phyloP scores from a whole-genome alignment of 306 rosid species.

The Dryas octopetala region DNA sequence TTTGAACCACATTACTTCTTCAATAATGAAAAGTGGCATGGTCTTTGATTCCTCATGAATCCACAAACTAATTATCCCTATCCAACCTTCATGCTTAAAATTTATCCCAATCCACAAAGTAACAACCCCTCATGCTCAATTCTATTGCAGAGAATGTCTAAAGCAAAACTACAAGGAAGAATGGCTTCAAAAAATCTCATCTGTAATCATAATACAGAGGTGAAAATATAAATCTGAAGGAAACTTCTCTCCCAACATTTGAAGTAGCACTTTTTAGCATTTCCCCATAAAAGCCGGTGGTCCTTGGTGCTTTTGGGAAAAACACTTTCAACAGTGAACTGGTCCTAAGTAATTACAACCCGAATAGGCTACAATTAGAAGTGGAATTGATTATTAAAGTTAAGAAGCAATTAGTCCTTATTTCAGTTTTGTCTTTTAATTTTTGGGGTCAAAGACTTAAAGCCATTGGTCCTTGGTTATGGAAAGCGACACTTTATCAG shows the following conservation, averaged over 20 bases:
- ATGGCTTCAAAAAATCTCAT: background rate
- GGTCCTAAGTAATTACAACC: constrained; percentile 21
- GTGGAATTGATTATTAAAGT: constrained; percentile 1
- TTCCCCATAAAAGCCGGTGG: constrained; percentile 39
- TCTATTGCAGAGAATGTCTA: background rate
- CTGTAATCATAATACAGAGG: background rate
- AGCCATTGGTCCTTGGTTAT: constrained; percentile 5
- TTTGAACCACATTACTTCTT: constrained; percentile 25
- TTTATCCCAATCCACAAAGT: constrained; percentile 16
- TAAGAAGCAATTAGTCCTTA: background rate
- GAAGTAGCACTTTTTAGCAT: constrained; percentile 27
- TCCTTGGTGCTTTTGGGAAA: constrained; percentile 31
- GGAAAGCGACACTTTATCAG: constrained; percentile 12
- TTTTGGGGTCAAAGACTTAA: constrained; percentile 1
- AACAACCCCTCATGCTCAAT: background rate
- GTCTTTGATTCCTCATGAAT: constrained; percentile 33
- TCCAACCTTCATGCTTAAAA: constrained; percentile 46
- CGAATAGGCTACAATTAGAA: constrained; percentile 6
- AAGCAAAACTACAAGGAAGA: constrained; percentile 7
- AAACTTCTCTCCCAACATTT: constrained; percentile 36
- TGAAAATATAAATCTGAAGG: constrained; percentile 19
- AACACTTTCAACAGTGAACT: constrained; percentile 30
- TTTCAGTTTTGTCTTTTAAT: background rate
- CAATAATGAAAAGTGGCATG: constrained; percentile 19
- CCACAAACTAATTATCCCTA: constrained; percentile 28